Evolutionary conservation across 139 green algal species (phyloP).

Genomic region (Zygnema circumcarinatum): DNA sequence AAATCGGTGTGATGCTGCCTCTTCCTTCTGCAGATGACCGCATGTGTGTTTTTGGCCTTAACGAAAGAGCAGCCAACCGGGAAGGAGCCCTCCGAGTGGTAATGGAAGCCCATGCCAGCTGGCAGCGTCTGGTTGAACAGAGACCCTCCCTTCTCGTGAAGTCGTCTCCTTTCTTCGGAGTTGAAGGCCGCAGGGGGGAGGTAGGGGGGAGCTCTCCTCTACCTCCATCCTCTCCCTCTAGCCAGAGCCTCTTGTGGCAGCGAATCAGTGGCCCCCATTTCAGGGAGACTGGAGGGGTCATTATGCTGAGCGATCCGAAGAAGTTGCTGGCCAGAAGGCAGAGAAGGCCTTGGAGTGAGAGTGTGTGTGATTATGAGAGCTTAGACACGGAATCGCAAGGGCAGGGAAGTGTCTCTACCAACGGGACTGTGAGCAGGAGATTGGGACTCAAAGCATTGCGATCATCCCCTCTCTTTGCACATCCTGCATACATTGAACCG

Average conservation of each 20-base stretch:
- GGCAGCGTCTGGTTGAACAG: not conserved
- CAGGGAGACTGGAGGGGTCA: not conserved
- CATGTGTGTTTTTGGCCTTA: not conserved
- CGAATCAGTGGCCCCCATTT: not conserved
- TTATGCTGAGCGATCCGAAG: not conserved
- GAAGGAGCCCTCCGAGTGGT: not conserved
- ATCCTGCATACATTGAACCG: not conserved
- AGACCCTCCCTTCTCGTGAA: not conserved
- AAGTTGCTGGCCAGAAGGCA: not conserved
- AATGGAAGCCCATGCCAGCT: constrained; percentile 13
- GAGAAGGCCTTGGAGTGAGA: not conserved
- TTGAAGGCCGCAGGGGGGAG: not conserved
- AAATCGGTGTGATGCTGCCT: not conserved
- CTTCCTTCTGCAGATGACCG: not conserved
- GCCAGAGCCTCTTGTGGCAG: not conserved
- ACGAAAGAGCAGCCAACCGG: not conserved
- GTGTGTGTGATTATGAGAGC: not conserved
- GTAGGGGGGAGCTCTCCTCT: not conserved
- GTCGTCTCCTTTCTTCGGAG: no score
- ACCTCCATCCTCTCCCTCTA: not conserved
- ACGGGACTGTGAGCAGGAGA: not conserved
- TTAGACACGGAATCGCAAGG: not conserved
- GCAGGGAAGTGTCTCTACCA: not conserved
- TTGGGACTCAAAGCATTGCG: not conserved
- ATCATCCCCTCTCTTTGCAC: not conserved